These are phyloP conservation scores for Suillus clintonianus DNA, from an alignment of 768 basidiomycete genomes.

Conservation along the genomic window DNA sequence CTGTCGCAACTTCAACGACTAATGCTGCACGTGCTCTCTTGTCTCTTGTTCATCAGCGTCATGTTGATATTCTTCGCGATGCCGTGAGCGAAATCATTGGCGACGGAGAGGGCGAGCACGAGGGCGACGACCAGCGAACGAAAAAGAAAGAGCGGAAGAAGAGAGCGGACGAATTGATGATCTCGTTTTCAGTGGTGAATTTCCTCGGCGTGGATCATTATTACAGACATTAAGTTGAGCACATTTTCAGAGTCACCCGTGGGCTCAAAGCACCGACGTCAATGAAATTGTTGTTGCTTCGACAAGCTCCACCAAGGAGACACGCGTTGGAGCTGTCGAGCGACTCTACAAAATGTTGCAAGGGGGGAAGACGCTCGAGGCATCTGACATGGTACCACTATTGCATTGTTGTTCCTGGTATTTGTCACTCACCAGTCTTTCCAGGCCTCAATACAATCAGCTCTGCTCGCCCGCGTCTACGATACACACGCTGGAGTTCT, in stretches of 20 bases:
- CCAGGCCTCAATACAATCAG: constrained; percentile 60
- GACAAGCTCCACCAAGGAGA: constrained; percentile 58
- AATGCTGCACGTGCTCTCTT: constrained; percentile 42
- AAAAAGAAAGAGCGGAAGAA: constrained; percentile 37
- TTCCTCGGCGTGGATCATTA: neutral
- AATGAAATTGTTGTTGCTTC: constrained; percentile 55
- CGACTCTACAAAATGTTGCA: constrained; percentile 47
- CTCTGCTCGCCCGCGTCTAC: constrained; percentile 67
- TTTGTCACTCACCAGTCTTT: neutral
- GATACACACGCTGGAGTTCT: constrained; percentile 66
- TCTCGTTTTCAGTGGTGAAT: constrained; percentile 60
- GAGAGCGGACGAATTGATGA: constrained; percentile 52
- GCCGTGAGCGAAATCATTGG: constrained; percentile 40
- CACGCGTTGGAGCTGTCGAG: constrained; percentile 61
- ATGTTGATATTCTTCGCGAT: constrained; percentile 51
- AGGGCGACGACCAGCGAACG: constrained; percentile 19
- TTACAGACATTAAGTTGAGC: neutral
- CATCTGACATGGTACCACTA: constrained; percentile 43
- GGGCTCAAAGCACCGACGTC: constrained; percentile 33
- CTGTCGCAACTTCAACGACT: neutral
- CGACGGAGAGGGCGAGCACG: constrained; percentile 12
- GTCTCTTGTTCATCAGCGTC: constrained; percentile 63
- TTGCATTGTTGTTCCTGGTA: neutral
- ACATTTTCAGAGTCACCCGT: constrained; percentile 21
- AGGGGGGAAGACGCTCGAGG: constrained; percentile 19